Conservation (phyloP, 345 rosid genomes). For the Eucalyptus globulus region DNA sequence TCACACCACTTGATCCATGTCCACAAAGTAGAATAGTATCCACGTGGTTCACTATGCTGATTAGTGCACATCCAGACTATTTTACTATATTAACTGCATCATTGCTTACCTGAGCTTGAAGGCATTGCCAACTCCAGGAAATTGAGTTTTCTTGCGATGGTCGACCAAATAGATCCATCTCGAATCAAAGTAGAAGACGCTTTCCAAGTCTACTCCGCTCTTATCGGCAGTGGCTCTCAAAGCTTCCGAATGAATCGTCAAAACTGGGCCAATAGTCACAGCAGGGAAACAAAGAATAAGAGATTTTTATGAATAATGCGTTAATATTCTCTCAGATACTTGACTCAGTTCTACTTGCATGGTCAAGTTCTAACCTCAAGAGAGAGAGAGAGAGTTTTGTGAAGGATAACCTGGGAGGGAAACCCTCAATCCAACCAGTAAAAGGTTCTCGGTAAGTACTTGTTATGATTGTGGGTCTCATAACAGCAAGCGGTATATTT, state of each 20-base stretch:
- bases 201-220: not conserved
- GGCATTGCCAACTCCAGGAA: not conserved
- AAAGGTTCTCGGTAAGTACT: too few relatives aligned
- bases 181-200: not conserved
- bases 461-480: too few relatives aligned
- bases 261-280: not conserved
- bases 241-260: not conserved
- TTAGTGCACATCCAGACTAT: not conserved
- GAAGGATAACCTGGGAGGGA: too few relatives aligned
- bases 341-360: not conserved
- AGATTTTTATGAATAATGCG: not conserved
- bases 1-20: not conserved
- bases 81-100: not conserved
- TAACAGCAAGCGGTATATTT: too few relatives aligned
- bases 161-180: not conserved
- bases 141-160: not conserved
- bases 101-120: not conserved
- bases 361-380: not conserved
- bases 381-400: too few relatives aligned
- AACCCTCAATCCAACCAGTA: too few relatives aligned
- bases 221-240: not conserved
- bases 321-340: not conserved
- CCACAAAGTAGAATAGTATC: not conserved
- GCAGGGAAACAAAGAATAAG: not conserved
- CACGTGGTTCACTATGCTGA: not conserved